These are phyloP conservation scores for Rhododendron kiyosumense DNA, from an alignment of 148 eudicot species.

Conservation along the genomic window DNA sequence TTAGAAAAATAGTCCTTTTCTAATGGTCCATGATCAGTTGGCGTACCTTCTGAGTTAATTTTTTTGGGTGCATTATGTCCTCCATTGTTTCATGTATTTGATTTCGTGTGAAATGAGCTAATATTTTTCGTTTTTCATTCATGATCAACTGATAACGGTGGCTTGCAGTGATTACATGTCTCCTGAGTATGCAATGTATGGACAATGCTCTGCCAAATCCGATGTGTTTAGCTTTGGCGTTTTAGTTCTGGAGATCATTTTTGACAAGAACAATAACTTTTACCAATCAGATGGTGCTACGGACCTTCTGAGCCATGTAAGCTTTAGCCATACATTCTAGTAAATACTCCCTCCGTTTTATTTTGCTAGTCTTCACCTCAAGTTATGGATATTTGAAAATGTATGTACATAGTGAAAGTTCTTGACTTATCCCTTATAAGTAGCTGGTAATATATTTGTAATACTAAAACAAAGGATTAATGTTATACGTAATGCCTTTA, in stretches of 20 bases:
- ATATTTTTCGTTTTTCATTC: too few species aligned
- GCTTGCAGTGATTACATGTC: slow-evolving; percentile 21
- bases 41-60: neutral
- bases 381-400: neutral
- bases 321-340: neutral
- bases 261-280: neutral
- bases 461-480: neutral
- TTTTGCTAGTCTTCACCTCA: neutral
- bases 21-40: neutral
- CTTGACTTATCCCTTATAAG: neutral
- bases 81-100: neutral
- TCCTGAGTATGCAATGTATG: neutral
- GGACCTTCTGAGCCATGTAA: neutral
- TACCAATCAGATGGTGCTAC: neutral
- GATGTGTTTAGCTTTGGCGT: neutral
- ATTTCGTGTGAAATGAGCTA: neutral
- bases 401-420: neutral
- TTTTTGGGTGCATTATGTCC: too few species aligned
- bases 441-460: neutral
- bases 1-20: neutral
- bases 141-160: neutral
- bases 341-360: neutral
- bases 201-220: neutral
- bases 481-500: too few species aligned
- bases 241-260: neutral